phyloP scores from a whole-genome alignment of 371 early-diverging fungal genomes.

The Mucor circinelloides region DNA sequence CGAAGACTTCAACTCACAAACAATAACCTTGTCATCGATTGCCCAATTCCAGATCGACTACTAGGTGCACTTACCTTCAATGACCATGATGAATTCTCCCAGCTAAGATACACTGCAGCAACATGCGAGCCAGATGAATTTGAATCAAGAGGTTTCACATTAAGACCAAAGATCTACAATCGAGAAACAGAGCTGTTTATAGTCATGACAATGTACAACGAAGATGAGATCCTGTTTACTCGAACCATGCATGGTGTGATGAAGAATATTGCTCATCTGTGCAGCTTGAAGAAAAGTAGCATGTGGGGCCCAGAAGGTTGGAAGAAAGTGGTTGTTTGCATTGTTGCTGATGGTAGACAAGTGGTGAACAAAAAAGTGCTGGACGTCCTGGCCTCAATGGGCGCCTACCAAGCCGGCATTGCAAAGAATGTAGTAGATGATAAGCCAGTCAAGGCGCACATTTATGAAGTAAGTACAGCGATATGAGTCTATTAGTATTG shows the following conservation, averaged over 20 bases:
- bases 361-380: constrained; percentile 63
- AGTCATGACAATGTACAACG: constrained; percentile 74
- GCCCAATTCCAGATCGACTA: constrained; percentile 66
- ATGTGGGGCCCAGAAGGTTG: constrained; percentile 80
- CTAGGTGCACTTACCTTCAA: constrained; percentile 26
- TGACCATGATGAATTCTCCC: constrained; percentile 65
- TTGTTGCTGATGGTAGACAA: constrained; percentile 84
- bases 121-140: constrained; percentile 86
- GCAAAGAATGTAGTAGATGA: constrained; percentile 65
- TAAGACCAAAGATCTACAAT: constrained; percentile 75
- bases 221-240: constrained; percentile 67
- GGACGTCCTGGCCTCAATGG: constrained; percentile 64
- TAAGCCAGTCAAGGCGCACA: constrained; percentile 70
- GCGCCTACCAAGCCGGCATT: constrained; percentile 77
- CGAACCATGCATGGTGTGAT: constrained; percentile 77
- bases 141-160: constrained; percentile 64
- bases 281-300: constrained; percentile 56
- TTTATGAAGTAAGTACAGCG: constrained; percentile 67
- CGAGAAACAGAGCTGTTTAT: constrained; percentile 85
- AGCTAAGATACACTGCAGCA: constrained; percentile 78
- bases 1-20: constrained; percentile 60
- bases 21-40: constrained; percentile 72
- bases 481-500: background rate
- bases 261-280: constrained; percentile 81
- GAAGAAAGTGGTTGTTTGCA: constrained; percentile 85